Percentiles rank a stretch among this genome's conserved stretches.
These are phyloP conservation scores for Cytospora mali DNA, from an alignment of 2,329 filamentous ascomycete species.

Conservation along the genomic window DNA sequence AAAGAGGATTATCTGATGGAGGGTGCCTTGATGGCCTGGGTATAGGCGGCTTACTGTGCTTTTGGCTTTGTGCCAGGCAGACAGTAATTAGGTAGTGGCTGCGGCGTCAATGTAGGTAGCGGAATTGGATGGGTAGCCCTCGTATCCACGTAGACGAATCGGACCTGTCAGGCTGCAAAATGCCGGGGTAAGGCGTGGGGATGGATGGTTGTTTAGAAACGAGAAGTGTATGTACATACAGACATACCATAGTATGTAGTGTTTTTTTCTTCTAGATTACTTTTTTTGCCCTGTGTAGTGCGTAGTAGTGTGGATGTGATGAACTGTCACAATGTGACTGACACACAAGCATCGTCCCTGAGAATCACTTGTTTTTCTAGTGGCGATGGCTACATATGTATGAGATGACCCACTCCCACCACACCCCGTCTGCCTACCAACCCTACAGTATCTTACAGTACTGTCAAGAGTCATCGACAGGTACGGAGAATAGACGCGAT, in stretches of 20 bases:
- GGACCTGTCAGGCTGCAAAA: background rate
- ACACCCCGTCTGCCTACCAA: no score
- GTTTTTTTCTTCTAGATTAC: no score
- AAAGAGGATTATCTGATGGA: constrained; percentile 19
- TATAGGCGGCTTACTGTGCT: background rate
- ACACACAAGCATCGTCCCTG: background rate
- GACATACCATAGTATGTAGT: no score
- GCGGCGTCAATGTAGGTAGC: no score
- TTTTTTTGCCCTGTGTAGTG: no score
- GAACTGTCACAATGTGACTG: constrained; percentile 17
- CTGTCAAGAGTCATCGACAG: background rate
- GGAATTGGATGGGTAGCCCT: background rate
- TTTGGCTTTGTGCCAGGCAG: background rate
- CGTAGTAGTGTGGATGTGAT: constrained; percentile 1
- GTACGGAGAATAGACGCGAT: background rate
- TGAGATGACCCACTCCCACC: background rate
- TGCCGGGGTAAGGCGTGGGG: constrained; percentile 7
- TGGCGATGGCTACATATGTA: background rate
- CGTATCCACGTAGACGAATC: constrained; percentile 16
- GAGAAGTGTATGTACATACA: no score
- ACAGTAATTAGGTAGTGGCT: no score
- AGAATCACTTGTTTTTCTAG: background rate
- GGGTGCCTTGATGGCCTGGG: background rate
- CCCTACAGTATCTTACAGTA: no score
- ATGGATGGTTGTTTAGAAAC: constrained; percentile 5